Conservation (phyloP, 176 grass and related monocot species). For the Cenchrus fungigraminus region DNA sequence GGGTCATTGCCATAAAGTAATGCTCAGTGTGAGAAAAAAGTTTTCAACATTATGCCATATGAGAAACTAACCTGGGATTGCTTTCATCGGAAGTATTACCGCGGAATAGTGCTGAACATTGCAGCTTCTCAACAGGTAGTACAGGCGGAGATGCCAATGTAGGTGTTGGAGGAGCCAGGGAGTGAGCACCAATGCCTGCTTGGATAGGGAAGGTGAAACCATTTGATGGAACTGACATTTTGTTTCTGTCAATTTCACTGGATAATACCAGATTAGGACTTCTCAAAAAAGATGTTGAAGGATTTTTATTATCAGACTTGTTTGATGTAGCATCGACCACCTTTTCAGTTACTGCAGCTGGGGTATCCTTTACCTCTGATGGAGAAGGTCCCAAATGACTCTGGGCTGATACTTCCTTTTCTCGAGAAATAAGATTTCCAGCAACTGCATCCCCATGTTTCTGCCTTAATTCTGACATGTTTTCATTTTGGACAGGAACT, state of each 20-base stretch:
- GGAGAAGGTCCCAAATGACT: slow-evolving; percentile 31
- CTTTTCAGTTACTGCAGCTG: slow-evolving; percentile 14
- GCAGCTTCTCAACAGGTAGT: slow-evolving; percentile 38
- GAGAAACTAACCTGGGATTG: slow-evolving; percentile 41
- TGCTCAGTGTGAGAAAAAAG: background rate
- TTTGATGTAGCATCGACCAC: slow-evolving; percentile 34
- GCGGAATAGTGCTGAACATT: background rate
- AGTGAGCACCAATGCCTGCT: slow-evolving; percentile 28
- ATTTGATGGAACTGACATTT: slow-evolving; percentile 31
- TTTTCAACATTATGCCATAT: slow-evolving; percentile 14
- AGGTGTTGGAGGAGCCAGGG: slow-evolving; percentile 45
- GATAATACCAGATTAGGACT: slow-evolving; percentile 31
- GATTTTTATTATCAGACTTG: slow-evolving; percentile 40
- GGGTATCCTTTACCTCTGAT: slow-evolving; percentile 23
- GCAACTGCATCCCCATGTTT: slow-evolving; percentile 1
- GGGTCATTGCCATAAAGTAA: background rate
- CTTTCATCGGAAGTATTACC: slow-evolving; percentile 26
- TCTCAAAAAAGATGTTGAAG: slow-evolving; percentile 27
- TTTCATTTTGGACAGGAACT: slow-evolving; percentile 47
- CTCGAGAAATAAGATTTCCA: slow-evolving; percentile 38
- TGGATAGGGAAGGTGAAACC: slow-evolving; percentile 47
- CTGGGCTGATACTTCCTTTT: slow-evolving; percentile 36
- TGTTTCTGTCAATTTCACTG: slow-evolving; percentile 33
- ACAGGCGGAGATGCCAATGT: slow-evolving; percentile 47
- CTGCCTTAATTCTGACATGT: slow-evolving; percentile 31